These are phyloP conservation scores for Vigna angularis DNA, from an alignment of 306 rosid genomes.

Conservation along the genomic window DNA sequence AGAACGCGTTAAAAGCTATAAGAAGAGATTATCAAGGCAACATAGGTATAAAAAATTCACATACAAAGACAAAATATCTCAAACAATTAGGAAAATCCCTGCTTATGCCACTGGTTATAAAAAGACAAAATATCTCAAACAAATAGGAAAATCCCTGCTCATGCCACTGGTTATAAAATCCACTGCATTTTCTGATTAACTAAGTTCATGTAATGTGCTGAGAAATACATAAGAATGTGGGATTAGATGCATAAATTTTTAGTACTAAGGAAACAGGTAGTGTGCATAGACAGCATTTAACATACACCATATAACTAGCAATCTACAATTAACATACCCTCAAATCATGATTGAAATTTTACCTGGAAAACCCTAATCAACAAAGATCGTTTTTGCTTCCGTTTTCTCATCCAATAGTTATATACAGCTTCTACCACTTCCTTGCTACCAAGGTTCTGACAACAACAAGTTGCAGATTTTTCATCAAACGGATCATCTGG, in stretches of 20 bases:
- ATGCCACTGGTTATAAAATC: neutral
- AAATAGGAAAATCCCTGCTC: too few relatives aligned
- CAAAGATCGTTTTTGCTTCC: constrained; percentile 63
- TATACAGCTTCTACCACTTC: constrained; percentile 66
- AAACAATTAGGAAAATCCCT: neutral
- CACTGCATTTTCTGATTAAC: neutral
- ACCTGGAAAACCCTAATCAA: constrained; percentile 84
- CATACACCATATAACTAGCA: constrained; percentile 15
- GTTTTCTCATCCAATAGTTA: constrained; percentile 74
- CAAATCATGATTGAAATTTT: constrained; percentile 42
- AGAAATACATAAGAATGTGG: too few relatives aligned
- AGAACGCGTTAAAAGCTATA: neutral
- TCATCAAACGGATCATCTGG: constrained; percentile 66
- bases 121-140: neutral
- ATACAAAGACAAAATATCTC: neutral
- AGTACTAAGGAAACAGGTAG: neutral
- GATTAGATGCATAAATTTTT: neutral
- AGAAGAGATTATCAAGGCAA: constrained; percentile 7
- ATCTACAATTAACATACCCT: neutral
- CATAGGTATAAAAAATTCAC: neutral
- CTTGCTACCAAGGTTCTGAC: constrained; percentile 57
- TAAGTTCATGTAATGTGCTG: neutral
- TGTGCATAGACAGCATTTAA: neutral
- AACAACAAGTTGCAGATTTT: constrained; percentile 51
- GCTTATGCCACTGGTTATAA: neutral